A percentile compares a stretch with the other conserved stretches of the same genome.
Conservation (phyloP, 2,329 filamentous ascomycete genomes). For the Aspergillus floridensis region DNA sequence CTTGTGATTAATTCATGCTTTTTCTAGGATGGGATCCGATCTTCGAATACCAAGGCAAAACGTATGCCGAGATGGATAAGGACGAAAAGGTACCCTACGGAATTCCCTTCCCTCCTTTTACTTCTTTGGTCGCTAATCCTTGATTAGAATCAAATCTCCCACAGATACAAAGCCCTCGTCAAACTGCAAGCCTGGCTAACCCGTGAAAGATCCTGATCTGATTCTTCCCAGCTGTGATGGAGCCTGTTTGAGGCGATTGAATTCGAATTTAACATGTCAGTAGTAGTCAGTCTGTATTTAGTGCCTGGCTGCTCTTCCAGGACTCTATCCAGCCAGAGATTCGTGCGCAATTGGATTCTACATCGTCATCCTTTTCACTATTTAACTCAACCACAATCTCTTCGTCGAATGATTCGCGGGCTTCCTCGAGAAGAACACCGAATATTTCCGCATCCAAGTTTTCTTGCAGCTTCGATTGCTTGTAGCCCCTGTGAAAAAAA, state of each 20-base stretch:
- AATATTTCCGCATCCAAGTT: slow-evolving; percentile 98
- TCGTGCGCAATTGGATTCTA: slow-evolving; percentile 83
- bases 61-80: slow-evolving; percentile 94
- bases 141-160: slow-evolving; percentile 76
- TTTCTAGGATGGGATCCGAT: slow-evolving; percentile 85
- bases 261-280: not conserved
- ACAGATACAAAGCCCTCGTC: slow-evolving; percentile 80
- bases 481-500: slow-evolving; percentile 62
- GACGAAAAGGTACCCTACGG: slow-evolving; percentile 69
- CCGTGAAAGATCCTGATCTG: slow-evolving; percentile 30
- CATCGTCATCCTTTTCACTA: slow-evolving; percentile 78
- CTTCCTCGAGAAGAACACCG: slow-evolving; percentile 88
- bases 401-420: slow-evolving; percentile 78
- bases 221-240: not conserved
- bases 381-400: slow-evolving; percentile 84
- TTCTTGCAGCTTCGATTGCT: slow-evolving; percentile 85
- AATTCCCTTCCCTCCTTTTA: not conserved
- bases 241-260: not conserved
- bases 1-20: slow-evolving; percentile 2
- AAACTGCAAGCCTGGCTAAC: slow-evolving; percentile 83
- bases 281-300: slow-evolving; percentile 26
- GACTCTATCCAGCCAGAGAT: slow-evolving; percentile 77
- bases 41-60: slow-evolving; percentile 90
- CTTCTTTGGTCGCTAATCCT: slow-evolving; percentile 18
- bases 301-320: slow-evolving; percentile 64